Conservation (phyloP, 1,284 basidiomycete species). For the Cryptococcus sp. region DNA sequence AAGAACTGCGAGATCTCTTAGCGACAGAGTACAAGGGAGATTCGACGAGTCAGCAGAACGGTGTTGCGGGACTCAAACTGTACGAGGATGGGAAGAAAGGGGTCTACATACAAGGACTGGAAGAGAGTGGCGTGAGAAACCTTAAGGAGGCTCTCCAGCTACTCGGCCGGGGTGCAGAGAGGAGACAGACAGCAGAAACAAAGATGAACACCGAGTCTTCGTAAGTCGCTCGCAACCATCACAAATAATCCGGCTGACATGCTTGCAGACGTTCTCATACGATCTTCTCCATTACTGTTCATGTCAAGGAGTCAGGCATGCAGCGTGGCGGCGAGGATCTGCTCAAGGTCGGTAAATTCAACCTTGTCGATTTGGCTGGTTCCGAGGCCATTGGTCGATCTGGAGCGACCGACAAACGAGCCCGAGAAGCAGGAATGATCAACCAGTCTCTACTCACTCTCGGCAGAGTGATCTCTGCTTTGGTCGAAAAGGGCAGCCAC, state of each 20-base stretch:
- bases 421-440: conserved; percentile 97
- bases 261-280: conserved; percentile 82
- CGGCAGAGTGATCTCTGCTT: conserved; percentile 93
- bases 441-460: conserved; percentile 96
- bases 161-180: conserved; percentile 82
- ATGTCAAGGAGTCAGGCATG: conserved; percentile 77
- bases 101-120: conserved; percentile 90
- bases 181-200: conserved; percentile 92
- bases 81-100: conserved; percentile 91
- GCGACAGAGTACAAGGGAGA: conserved; percentile 69
- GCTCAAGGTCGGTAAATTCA: conserved; percentile 90
- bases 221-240: conserved; percentile 44
- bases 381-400: conserved; percentile 97
- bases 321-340: conserved; percentile 73
- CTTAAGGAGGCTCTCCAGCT: conserved; percentile 82
- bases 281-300: conserved; percentile 95
- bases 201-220: conserved; percentile 96
- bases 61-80: conserved; percentile 68
- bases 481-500: conserved; percentile 88
- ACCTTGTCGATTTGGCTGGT: conserved; percentile 95
- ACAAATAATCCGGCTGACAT: neutral
- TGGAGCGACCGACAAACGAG: conserved; percentile 92
- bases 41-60: conserved; percentile 29
- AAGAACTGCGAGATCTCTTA: conserved; percentile 94
- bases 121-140: conserved; percentile 83